Percentiles rank a stretch among this genome's conserved stretches.
These are phyloP conservation scores for Globisporangium abappressorium DNA, from an alignment of 352 stramenopile species.

Conservation along the genomic window DNA sequence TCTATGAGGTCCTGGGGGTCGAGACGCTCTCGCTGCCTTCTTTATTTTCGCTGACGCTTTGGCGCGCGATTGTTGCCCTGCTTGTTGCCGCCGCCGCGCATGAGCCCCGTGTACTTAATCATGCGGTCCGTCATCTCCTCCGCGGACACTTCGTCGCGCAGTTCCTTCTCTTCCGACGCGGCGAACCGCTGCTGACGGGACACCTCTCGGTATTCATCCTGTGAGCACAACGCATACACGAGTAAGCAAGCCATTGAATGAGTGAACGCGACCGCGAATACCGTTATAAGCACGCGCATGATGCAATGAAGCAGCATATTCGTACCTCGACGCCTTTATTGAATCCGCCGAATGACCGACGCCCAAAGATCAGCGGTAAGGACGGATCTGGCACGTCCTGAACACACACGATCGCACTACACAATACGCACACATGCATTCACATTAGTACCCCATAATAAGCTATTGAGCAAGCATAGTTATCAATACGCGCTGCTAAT, in stretches of 20 bases:
- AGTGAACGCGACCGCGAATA: neutral
- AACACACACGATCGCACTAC: slow-evolving; percentile 38
- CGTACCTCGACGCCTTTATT: slow-evolving; percentile 73
- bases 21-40: neutral
- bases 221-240: no score
- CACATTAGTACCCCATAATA: neutral
- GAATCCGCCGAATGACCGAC: slow-evolving; percentile 76
- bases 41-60: slow-evolving; percentile 68
- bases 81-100: slow-evolving; percentile 25
- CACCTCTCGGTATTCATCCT: slow-evolving; percentile 70
- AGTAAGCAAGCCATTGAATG: neutral
- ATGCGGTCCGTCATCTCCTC: slow-evolving; percentile 82
- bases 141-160: slow-evolving; percentile 77
- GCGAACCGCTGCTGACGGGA: slow-evolving; percentile 54
- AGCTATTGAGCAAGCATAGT: no score
- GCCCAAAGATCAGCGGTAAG: slow-evolving; percentile 67
- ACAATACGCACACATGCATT: neutral
- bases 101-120: slow-evolving; percentile 80
- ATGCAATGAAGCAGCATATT: neutral
- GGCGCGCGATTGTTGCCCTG: slow-evolving; percentile 24
- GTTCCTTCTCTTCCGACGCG: slow-evolving; percentile 63
- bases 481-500: no score
- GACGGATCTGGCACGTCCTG: slow-evolving; percentile 72
- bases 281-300: neutral
- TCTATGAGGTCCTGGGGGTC: neutral